Conservation (phyloP, 345 rosid genomes). For the Cardamine chenopodiifolia region DNA sequence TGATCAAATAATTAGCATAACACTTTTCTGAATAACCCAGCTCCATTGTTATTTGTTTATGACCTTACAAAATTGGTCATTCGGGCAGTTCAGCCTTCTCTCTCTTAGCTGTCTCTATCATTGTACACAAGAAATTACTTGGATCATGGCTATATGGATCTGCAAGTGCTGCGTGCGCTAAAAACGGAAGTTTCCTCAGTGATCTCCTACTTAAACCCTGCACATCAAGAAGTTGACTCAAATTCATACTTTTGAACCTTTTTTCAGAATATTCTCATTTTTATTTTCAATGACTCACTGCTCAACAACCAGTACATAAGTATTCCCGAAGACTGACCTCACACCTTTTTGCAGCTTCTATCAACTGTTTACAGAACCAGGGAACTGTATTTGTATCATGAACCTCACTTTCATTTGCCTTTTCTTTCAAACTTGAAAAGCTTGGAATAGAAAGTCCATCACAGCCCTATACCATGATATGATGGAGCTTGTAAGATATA, state of each 20-base stretch:
- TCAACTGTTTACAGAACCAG: conserved; percentile 54
- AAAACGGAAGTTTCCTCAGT: conserved; percentile 87
- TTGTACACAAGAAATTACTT: conserved; percentile 62
- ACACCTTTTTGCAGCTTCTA: conserved; percentile 82
- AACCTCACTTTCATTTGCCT: conserved; percentile 46
- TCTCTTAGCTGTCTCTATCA: conserved; percentile 72
- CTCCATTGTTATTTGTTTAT: conserved; percentile 11
- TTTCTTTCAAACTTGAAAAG: conserved; percentile 64
- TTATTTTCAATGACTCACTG: conserved; percentile 7
- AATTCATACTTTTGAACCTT: not conserved
- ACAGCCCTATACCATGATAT: conserved; percentile 52
- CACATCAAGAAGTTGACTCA: conserved; percentile 15
- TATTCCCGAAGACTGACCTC: conserved; percentile 57
- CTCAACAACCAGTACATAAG: conserved; percentile 2
- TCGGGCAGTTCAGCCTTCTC: conserved; percentile 72
- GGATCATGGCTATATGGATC: conserved; percentile 61
- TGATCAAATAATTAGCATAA: conserved; percentile 2
- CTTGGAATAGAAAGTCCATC: conserved; percentile 56
- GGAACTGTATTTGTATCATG: conserved; percentile 49
- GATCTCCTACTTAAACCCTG: conserved; percentile 96
- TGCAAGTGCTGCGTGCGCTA: conserved; percentile 78
- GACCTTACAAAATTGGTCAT: conserved; percentile 43
- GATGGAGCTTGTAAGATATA: conserved; percentile 15
- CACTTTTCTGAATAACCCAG: not conserved
- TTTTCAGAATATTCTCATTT: not conserved